Base-by-base conservation (phyloP, 2,329 filamentous ascomycete species). In the Colletotrichum higginsianum region DNA sequence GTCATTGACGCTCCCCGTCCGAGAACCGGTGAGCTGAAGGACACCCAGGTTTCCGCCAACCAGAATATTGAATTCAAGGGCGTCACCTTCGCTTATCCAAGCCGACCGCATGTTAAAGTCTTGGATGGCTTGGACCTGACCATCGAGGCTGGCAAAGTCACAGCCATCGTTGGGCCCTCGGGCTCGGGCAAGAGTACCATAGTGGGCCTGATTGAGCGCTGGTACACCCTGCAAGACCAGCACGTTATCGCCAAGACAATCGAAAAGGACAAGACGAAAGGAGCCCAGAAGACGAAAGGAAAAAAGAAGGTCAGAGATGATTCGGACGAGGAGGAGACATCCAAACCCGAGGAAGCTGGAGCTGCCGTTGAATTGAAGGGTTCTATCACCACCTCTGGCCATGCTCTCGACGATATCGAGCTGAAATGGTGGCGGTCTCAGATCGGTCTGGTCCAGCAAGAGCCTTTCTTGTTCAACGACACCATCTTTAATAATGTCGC, bases 131-230 rank as follows among this genome's bases (percentile, higher is more conserved):
- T 94, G 3, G 85, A 87, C 75, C 80, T 93, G 11, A 83, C 79
- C 0, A 88, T 94, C 66, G 84, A 88, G 71, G 85, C 88, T 9
- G 91, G 91, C 23, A 92, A 93, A 76, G 87, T 91, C 2, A 94
- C 92, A 0, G 93, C 93, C 2, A 91, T 95, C 21, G 92, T 95
- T 23, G 93, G 93, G 0, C 88, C 91, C 0, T 93, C 91, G 2
- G 93, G 93, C 0, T 91, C 88, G 5, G 93, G 93, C 0, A 95
- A 95, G 79, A 93, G 90, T 61, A 95, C 93, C 0, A 89, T 94
- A 35, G 89, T 94, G 0, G 91, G 90, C 0, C 81, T 95, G 2
- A 83, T 94, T 3, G 90, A 94, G 77, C 84, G 92, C 42, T 94
- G 92, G 91, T 94, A 94, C 77, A 88, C 89, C 2, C 83, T 92